Base-by-base conservation (phyloP, 1,284 basidiomycete species). In the Peniophora sp. region DNA sequence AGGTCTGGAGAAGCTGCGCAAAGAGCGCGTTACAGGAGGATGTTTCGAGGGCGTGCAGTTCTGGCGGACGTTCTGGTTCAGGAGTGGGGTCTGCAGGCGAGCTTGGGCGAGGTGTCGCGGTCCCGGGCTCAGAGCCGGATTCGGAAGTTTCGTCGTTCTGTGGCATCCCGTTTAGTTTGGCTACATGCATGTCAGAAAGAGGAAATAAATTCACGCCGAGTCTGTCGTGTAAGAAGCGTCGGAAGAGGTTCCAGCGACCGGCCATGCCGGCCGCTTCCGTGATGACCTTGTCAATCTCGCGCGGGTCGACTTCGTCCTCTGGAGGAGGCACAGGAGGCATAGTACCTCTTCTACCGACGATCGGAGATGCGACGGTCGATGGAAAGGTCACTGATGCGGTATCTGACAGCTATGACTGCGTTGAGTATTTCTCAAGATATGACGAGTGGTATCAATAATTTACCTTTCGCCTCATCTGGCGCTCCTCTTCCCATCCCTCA, bases 221-320 rank as follows among this genome's bases (percentile, higher is more conserved):
- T 39, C 86, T 78, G 51, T 88, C 85, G 44, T 81, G 72, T 36
- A 99, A 69, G 63, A 98, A 99, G 48, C 90, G 85, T 49, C 85
- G 78, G 69, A 98, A 97, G 50, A 97, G 69, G 51, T 84, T 83
- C 95, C 96, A 99, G 50, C 96, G 76, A 6, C 93, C 85, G 34
- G 88, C 83, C 79, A 99, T 92, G 5, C 85, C 86, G 12, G 93
- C 85, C 3, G 90, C 71, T 69, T 99, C 97, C 5, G 85, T 85
- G 14, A 97, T 64, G 0, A 92, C 74, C 57, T 86, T 88, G 68
- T 99, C 96, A 6, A 97, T 84, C 62, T 97, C 94, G 50, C 92
- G 78, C 12, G 89, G 85, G 64, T 98, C 94, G 1, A 91, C 73
- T 2, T 85, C 79, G 8, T 88, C 83, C 17, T 91, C 87, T n/a